phyloP scores from a whole-genome alignment of 306 rosid genomes.

The Cucurbita ficifolia region DNA sequence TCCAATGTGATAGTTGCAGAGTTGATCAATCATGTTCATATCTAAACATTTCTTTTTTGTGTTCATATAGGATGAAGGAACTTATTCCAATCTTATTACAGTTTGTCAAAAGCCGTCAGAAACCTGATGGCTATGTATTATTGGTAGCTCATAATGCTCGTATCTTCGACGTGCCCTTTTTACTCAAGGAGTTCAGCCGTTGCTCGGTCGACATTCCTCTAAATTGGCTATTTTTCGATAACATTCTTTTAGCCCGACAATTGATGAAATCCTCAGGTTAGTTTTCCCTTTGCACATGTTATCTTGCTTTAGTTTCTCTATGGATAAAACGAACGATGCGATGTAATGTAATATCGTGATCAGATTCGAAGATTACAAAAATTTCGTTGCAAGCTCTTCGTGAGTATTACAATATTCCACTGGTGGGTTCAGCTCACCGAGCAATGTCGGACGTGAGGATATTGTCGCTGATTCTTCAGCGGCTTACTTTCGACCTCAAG shows the following conservation, averaged over 20 bases:
- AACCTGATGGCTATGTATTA: conserved; percentile 54
- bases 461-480: conserved; percentile 46
- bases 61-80: conserved; percentile 59
- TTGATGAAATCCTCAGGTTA: conserved; percentile 46
- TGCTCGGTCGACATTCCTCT: conserved; percentile 42
- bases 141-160: conserved; percentile 77
- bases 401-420: conserved; percentile 24
- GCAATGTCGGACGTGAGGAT: conserved; percentile 68
- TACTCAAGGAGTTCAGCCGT: conserved; percentile 48
- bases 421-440: conserved; percentile 62
- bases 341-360: background rate
- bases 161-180: conserved; percentile 71
- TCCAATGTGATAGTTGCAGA: too few relatives aligned
- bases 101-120: conserved; percentile 53
- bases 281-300: background rate
- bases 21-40: too few relatives aligned
- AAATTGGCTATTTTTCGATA: conserved; percentile 57
- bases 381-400: conserved; percentile 39
- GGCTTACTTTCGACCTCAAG: conserved; percentile 45
- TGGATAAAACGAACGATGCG: background rate
- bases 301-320: background rate
- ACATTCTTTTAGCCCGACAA: conserved; percentile 49
- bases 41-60: background rate
- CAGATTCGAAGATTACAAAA: conserved; percentile 35
- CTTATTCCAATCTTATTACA: conserved; percentile 52